Base-by-base conservation (phyloP, 2,329 filamentous ascomycete genomes). In the Coniochaeta ligniaria region DNA sequence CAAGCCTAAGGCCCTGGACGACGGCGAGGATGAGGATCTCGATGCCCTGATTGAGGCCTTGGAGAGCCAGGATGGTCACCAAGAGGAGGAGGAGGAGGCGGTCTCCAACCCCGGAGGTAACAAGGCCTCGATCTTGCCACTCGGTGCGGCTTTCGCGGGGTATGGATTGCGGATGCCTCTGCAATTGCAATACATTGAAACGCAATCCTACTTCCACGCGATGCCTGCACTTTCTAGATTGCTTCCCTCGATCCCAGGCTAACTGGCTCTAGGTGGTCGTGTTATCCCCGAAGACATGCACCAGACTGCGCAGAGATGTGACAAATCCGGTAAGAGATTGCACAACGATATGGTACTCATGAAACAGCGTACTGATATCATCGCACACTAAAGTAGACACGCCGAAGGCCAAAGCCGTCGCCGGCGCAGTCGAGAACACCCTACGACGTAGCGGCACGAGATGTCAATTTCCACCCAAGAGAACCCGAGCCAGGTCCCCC, bases 41-140 rank as follows among this genome's bases (percentile, higher is more conserved):
- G 90, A 96, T 71, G 86, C 87, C 70, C 82, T 96, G 70, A 96
- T 96, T 67, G 89, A 92, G 74, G 91, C 95, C 69, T 87, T 96
- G 66, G 89, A 95, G 77, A 92, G 88, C 47, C 81, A 91, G 68
- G 91, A 95, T 74, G 90, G 88, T 60, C 85, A 87, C 66, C 81
- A 83, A 59, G 78, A 81, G 20, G 56, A 58, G 16, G 56, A 58
- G n/a, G 56, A 58, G 38, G 56, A 58, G 38, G 56, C 45, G 8
- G 24, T 20, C 17, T 6, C 17, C 26, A 45, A 16, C 16, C 35
- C 38, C 26, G 56, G 54, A 35, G 54, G 54, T 56, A 52, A 52
- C 24, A 31, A 16, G 26, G 47, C 47, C 26, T 52, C 7, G 14
- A n/a, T 28, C 16, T 16, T 24, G 20, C 9, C 7, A 22, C 24